Evolutionary conservation across 1,284 basidiomycete species (phyloP).

Genomic region (Cerioporus squamosus): DNA sequence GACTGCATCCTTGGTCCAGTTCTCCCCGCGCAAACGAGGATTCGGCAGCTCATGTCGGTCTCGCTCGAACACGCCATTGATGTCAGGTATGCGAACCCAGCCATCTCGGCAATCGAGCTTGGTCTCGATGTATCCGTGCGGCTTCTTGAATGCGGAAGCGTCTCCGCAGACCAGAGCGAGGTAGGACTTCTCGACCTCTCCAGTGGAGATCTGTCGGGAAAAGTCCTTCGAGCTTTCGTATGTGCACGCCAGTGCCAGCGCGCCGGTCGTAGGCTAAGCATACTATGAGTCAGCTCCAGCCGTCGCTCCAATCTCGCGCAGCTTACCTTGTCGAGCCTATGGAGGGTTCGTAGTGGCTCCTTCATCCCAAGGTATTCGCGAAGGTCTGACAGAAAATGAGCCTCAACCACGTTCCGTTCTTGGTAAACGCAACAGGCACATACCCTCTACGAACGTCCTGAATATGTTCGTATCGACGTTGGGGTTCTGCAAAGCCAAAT

Average conservation of each 20-base stretch:
- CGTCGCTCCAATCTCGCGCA: not conserved
- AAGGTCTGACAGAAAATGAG: slow-evolving; percentile 39
- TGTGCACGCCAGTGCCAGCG: slow-evolving; percentile 58
- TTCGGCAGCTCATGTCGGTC: not conserved
- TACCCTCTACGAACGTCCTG: slow-evolving; percentile 6
- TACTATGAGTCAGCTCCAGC: not conserved
- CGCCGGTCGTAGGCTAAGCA: slow-evolving; percentile 65
- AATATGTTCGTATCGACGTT: slow-evolving; percentile 21
- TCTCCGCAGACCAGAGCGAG: slow-evolving; percentile 67
- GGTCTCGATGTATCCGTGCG: slow-evolving; percentile 49
- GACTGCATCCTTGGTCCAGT: slow-evolving; percentile 43
- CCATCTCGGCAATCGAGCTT: slow-evolving; percentile 50
- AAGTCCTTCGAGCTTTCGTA: slow-evolving; percentile 49
- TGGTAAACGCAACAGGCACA: not conserved
- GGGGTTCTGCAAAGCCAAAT: not conserved
- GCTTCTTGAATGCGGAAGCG: slow-evolving; percentile 45
- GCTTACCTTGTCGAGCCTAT: slow-evolving; percentile 70
- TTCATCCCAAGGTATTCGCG: slow-evolving; percentile 40
- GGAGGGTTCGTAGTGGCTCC: slow-evolving; percentile 52
- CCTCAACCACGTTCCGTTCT: not conserved
- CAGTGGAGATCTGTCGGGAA: slow-evolving; percentile 55
- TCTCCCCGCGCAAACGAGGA: not conserved
- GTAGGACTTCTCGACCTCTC: slow-evolving; percentile 61
- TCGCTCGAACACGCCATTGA: slow-evolving; percentile 32
- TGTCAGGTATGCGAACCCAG: slow-evolving; percentile 34